Percentiles rank a stretch among this genome's conserved stretches.
Evolutionary conservation across 345 rosid species (phyloP).

Genomic region (Brassica juncea): DNA sequence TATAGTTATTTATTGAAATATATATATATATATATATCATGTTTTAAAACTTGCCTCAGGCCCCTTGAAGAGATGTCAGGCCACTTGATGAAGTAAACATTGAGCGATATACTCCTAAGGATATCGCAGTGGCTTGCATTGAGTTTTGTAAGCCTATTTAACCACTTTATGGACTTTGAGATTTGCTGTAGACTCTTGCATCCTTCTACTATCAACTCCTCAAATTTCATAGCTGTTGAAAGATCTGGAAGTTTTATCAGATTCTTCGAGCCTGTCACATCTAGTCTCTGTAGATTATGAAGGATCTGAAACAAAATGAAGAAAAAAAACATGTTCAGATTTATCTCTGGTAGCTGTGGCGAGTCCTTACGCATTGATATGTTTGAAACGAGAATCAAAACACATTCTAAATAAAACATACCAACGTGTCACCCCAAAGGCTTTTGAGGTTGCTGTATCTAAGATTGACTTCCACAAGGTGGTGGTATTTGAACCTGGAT

Average conservation of each 20-base stretch:
- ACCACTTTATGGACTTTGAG: not conserved
- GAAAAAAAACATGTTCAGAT: not conserved
- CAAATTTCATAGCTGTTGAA: not conserved
- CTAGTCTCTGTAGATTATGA: not conserved
- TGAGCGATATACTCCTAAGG: not conserved
- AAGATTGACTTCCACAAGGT: not conserved
- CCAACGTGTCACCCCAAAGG: not conserved
- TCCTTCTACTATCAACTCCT: conserved; percentile 1
- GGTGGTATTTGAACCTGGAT: not conserved
- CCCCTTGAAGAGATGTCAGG: too few species aligned
- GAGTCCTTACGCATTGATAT: too few species aligned
- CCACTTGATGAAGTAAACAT: not conserved
- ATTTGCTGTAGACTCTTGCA: not conserved
- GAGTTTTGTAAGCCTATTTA: not conserved
- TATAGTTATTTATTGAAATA: too few species aligned
- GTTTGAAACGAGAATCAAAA: not conserved
- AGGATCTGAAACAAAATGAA: not conserved
- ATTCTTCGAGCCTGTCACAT: conserved; percentile 15
- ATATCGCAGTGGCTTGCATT: not conserved
- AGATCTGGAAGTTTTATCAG: not conserved
- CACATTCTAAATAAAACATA: not conserved
- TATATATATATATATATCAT: too few species aligned
- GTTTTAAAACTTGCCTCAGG: too few species aligned
- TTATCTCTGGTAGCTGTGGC: not conserved
- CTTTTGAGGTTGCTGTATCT: not conserved